Evolutionary conservation across 805 yeast genomes (phyloP), one percentile per base, ranked within the genome.

Genomic region (Isabelozyma heimii): DNA sequence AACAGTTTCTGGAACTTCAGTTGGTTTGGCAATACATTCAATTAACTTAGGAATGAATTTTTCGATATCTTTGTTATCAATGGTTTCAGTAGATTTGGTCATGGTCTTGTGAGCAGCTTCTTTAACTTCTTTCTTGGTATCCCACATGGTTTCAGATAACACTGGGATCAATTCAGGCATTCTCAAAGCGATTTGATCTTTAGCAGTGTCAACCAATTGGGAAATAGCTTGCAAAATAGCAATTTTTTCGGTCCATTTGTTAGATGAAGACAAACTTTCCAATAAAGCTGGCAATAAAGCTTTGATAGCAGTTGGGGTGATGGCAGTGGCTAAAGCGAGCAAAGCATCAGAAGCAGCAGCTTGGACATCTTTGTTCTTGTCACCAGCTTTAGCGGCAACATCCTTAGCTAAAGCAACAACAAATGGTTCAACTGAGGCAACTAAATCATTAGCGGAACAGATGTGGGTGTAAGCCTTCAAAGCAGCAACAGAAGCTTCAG

Each of bases 101-200:
- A 94, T 91, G 75, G 98, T 90, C 66, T 85, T 85, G 63, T 94
- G 88, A 58, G 99, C 98, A 72, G 95, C 96, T 62, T 81, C 83
- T 87, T 94, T 94, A 72, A 94, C 99, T 70, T 94, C 98, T 77
- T 83, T 81, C 86, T 94, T 94, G 78, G 99, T 94, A 79, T 94
- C 99, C 99, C 99, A 94, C 98, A 94, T 94, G 67, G 97, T 90
- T 82, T 94, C 99, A 64, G 99, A 94, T 67, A 94, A 81, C 61
- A 87, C 94, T 76, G 99, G 99, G 67, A 94, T 92, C 74, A 94
- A 85, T 83, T 94, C 98, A 68, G 98, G 97, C 98, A 94, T 94
- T 84, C 99, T 91, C 68, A 94, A 83, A 63, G 99, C 97, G 62
- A 94, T 81, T 83, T 91, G 99, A 65, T 77, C 87, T 77, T 91